Evolutionary conservation across 2,329 filamentous ascomycete species (phyloP).

Genomic region (Triangularia verruculosa): DNA sequence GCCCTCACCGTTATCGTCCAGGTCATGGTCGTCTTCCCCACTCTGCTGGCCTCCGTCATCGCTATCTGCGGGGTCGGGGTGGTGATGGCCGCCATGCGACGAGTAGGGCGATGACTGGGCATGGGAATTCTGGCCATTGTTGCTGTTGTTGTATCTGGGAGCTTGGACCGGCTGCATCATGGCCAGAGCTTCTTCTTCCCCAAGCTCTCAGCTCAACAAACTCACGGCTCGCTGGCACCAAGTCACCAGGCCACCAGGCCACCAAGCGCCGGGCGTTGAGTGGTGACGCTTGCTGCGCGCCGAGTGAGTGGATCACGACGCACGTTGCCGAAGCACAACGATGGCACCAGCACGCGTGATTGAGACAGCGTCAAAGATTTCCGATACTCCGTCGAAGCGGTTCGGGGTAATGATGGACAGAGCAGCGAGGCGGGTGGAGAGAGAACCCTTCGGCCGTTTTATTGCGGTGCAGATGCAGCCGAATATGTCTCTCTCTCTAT

Average conservation of each 20-base stretch:
- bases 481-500: too few species aligned
- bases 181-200: slow-evolving; percentile 20
- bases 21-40: slow-evolving; percentile 42
- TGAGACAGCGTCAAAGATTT: not conserved
- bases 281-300: not conserved
- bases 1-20: slow-evolving; percentile 42
- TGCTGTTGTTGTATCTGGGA: slow-evolving; percentile 13
- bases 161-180: slow-evolving; percentile 28
- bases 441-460: slow-evolving; percentile 18
- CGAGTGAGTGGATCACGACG: not conserved
- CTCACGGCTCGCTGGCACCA: not conserved
- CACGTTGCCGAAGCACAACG: not conserved
- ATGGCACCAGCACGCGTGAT: slow-evolving; percentile 1
- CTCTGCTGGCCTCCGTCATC: slow-evolving; percentile 51
- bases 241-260: not conserved
- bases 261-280: not conserved
- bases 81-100: slow-evolving; percentile 25
- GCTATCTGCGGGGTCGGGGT: slow-evolving; percentile 42
- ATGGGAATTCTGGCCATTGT: not conserved
- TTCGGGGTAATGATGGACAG: slow-evolving; percentile 49
- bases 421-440: slow-evolving; percentile 31
- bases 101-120: slow-evolving; percentile 20
- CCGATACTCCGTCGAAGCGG: slow-evolving; percentile 13
- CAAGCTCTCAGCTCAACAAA: not conserved
- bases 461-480: slow-evolving; percentile 8